phyloP scores from a whole-genome alignment of 129 eudicot species.

The Tagetes erecta region DNA sequence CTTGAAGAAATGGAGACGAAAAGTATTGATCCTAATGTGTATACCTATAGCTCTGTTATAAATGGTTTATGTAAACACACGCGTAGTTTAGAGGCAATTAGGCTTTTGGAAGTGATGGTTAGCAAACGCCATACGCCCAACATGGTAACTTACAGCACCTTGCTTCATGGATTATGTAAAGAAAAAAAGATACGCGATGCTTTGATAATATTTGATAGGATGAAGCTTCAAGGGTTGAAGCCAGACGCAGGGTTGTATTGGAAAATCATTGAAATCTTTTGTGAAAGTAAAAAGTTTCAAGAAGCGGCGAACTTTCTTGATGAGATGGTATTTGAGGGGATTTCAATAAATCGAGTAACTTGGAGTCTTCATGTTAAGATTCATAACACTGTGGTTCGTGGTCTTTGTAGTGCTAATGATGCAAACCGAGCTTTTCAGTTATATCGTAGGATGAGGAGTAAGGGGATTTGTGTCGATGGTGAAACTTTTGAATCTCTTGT shows the following conservation, averaged over 20 bases:
- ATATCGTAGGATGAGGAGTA: constrained; percentile 60
- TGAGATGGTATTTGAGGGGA: constrained; percentile 75
- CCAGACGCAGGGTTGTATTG: constrained; percentile 69
- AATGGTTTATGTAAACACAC: constrained; percentile 58
- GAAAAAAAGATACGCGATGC: constrained; percentile 58
- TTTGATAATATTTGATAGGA: constrained; percentile 70
- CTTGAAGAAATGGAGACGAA: constrained; percentile 69
- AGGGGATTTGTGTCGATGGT: constrained; percentile 66
- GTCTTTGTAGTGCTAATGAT: constrained; percentile 56
- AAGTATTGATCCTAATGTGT: constrained; percentile 64
- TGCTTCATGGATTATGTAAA: constrained; percentile 73
- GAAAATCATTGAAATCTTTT: constrained; percentile 60
- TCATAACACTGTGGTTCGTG: constrained; percentile 61
- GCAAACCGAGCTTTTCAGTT: constrained; percentile 56
- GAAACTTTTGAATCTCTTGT: constrained; percentile 55
- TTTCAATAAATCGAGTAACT: constrained; percentile 61
- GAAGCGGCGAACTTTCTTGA: constrained; percentile 93
- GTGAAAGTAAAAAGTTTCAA: constrained; percentile 45
- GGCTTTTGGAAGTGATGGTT: constrained; percentile 65
- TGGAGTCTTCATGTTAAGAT: constrained; percentile 71
- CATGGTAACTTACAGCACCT: constrained; percentile 72
- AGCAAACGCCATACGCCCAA: constrained; percentile 53
- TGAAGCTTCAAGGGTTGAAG: constrained; percentile 72
- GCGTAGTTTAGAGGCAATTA: constrained; percentile 58
- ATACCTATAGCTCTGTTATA: constrained; percentile 78